phyloP scores from a whole-genome alignment of 2,329 filamentous ascomycete genomes.

The Colletotrichum phormii region DNA sequence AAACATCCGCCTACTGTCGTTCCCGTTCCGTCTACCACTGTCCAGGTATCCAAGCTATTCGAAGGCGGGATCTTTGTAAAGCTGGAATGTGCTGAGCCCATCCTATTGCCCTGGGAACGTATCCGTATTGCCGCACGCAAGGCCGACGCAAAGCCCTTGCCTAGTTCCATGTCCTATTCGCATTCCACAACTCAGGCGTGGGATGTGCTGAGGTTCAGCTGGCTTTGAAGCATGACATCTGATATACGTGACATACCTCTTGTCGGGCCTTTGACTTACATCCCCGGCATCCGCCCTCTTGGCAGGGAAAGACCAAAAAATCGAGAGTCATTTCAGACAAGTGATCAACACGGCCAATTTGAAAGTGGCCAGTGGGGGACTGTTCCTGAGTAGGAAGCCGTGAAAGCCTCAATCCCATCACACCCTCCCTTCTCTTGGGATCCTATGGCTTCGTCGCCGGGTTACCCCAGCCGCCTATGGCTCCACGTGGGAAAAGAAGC shows the following conservation, averaged over 20 bases:
- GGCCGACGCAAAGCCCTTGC: neutral
- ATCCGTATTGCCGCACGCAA: neutral
- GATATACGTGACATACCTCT: neutral
- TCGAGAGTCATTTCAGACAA: neutral
- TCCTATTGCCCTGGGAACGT: slow-evolving; percentile 1
- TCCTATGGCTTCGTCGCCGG: neutral
- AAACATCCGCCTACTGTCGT: slow-evolving; percentile 1
- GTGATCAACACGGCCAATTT: neutral
- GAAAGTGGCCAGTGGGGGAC: too few relatives aligned
- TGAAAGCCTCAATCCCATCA: neutral
- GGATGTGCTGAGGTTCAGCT: neutral
- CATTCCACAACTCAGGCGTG: neutral
- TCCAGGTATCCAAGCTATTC: neutral
- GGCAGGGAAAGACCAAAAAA: neutral
- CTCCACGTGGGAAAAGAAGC: slow-evolving; percentile 26
- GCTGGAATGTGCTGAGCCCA: neutral
- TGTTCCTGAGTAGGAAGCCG: neutral
- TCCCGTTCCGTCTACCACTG: neutral
- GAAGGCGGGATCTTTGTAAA: neutral
- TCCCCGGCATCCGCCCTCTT: neutral
- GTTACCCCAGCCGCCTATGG: slow-evolving; percentile 15
- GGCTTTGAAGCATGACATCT: neutral
- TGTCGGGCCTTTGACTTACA: neutral
- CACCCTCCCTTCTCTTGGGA: neutral
- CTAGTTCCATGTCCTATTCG: neutral